A percentile compares a stretch with the other conserved stretches of the same genome.
Conservation (phyloP, 208 protist genomes). For the Wallacemonas rigidus region DNA sequence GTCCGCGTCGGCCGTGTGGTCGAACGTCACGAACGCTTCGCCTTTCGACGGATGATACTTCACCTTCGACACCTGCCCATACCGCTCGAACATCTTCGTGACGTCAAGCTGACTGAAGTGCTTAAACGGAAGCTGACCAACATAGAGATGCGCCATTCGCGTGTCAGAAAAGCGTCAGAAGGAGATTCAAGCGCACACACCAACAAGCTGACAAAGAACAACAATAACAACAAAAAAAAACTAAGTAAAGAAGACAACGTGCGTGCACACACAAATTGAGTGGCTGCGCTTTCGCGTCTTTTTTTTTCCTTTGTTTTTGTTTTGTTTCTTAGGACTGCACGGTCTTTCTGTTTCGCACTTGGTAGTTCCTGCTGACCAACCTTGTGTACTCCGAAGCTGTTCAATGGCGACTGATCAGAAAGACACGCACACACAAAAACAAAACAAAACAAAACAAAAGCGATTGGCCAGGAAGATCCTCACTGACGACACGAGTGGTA, state of each 20-base stretch:
- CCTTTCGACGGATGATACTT: slow-evolving; percentile 18
- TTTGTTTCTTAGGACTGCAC: too few relatives aligned
- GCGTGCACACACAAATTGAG: too few relatives aligned
- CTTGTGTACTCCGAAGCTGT: too few relatives aligned
- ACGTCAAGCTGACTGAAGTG: slow-evolving; percentile 19
- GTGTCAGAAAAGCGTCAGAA: not conserved
- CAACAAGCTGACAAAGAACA: not conserved
- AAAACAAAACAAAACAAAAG: slow-evolving; percentile 3
- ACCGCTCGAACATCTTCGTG: slow-evolving; percentile 14
- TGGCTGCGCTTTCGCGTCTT: too few relatives aligned
- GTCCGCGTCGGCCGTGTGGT: slow-evolving; percentile 20
- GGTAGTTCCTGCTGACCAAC: too few relatives aligned
- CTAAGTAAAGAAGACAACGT: not conserved
- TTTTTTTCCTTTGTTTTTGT: too few relatives aligned
- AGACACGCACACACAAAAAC: not conserved
- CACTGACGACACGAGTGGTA: too few relatives aligned
- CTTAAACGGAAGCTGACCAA: slow-evolving; percentile 23
- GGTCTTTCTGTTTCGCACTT: too few relatives aligned
- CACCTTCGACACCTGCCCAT: slow-evolving; percentile 9
- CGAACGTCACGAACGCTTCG: slow-evolving; percentile 24
- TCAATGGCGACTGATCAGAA: too few relatives aligned
- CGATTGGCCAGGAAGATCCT: not conserved
- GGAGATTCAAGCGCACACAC: not conserved
- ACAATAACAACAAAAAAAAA: not conserved
- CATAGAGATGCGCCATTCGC: slow-evolving; percentile 8